Evolutionary conservation across 2,329 filamentous ascomycete species (phyloP), one percentile per base, ranked within the genome.

Genomic region (Exophiala aquamarina): DNA sequence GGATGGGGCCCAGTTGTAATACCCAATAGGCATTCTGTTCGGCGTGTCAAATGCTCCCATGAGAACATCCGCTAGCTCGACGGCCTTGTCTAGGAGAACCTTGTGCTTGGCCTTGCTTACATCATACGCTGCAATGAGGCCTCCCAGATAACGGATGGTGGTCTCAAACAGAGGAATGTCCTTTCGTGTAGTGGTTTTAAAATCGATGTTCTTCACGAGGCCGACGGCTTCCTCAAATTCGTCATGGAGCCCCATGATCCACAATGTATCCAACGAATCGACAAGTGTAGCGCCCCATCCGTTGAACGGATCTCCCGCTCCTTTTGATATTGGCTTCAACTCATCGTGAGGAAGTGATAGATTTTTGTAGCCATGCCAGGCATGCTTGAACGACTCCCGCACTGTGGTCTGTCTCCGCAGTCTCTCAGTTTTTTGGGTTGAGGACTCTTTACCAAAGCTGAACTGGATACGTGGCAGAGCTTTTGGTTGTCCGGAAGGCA

Each of bases 101-200:
- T 76, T 69, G 60, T 95, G 86, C 14, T 49, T 52, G 5, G 79
- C 82, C 14, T 80, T 86, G 42, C 87, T 91, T 46, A 96, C 76
- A 69, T 97, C 92, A 64, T 92, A 96, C 5, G 91, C 91, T 31
- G 83, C 83, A 33, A 96, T 63, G 34, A 97, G 72, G 1, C 92
- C 92, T 23, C 92, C 92, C 3, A 97, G 75, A 60, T 96, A 95
- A 41, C 92, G 82, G 62, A 97, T 96, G 9, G 84, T 88, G 1
- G 90, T 94, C 68, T 96, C 91, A 59, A 96, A 96, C 6, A 95
- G 77, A n/a, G 89, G 90, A 36, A 96, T 93, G 38, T 87, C 80
- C 29, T 69, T 64, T 39, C 83, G 75, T 11, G 73, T 67, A 20
- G 81, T 84, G 9, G 79, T 86, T 2, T 87, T 93, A 59, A 96